Base-by-base conservation (phyloP, 371 early-diverging fungal species). In the Mortierella sp. region DNA sequence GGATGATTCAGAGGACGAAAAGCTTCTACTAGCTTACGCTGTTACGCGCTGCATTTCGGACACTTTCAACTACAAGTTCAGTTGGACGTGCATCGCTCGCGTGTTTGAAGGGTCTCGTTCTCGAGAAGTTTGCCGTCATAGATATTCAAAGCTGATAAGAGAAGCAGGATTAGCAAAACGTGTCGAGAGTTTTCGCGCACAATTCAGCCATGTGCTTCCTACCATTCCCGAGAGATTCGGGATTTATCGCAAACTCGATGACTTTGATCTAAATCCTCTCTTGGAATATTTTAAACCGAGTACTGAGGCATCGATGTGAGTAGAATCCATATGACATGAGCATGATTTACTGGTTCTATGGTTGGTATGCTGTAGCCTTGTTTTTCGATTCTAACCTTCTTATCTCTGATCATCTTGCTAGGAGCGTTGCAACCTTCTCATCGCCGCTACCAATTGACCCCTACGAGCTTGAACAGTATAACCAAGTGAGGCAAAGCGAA, bases 121-220 rank as follows among this genome's bases (percentile, higher is more conserved):
- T 12, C 56, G 67, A 13, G 71, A 70, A 37, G 54, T 70, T 22
- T 74, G 75, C 37, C 81, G 81, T 15, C 81, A 74, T 56, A 75
- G 81, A 15, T 66, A 32, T 17, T 68, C 43, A 43, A 70, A 68
- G 55, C 35, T 80, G 43, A 51, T 64, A 57, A 57, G 68, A 19
- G 71, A 70, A 12, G 17, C 61, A 0, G 34, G 45, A 6, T n/a
- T 64, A 1, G 28, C 61, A 10, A 66, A 70, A 13, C 75, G 66
- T 3, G 59, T 75, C 10, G 68, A 74, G 28, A 55, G 61, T 51
- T 78, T 69, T 23, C 65, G 66, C 13, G 56, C 58, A 8, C 70
- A 72, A 22, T 73, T 78, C 29, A 62, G 55, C 13, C 56, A 60
- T 31, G 40, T 43, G 28, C 66, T 72, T 29, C 54, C 66, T 0